These are phyloP conservation scores for Epichloe glyceriae DNA, from an alignment of 2,329 filamentous ascomycete species.

Conservation along the genomic window DNA sequence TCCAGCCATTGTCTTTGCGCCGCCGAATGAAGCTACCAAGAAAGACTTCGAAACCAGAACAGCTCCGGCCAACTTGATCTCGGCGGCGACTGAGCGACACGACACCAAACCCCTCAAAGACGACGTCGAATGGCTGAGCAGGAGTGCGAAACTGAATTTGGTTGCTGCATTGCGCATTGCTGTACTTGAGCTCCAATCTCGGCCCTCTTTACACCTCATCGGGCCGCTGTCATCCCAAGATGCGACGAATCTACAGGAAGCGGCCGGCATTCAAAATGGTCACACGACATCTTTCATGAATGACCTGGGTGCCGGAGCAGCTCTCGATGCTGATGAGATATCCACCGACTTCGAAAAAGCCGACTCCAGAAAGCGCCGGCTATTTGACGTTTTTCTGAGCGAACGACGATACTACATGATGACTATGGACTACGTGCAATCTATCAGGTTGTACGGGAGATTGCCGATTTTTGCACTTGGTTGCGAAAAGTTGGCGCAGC, in stretches of 20 bases:
- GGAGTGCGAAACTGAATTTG: constrained; percentile 65
- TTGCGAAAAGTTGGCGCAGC: constrained; percentile 15
- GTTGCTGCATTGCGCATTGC: constrained; percentile 68
- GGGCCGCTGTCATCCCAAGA: constrained; percentile 67
- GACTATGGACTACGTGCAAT: constrained; percentile 42
- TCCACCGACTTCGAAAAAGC: constrained; percentile 48
- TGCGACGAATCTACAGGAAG: constrained; percentile 60
- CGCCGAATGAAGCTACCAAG: constrained; percentile 49
- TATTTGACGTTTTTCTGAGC: constrained; percentile 57
- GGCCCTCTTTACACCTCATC: constrained; percentile 59
- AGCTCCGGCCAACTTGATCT: constrained; percentile 71
- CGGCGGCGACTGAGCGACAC: constrained; percentile 51
- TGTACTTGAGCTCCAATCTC: constrained; percentile 71
- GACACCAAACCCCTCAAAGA: constrained; percentile 70
- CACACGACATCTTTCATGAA: constrained; percentile 44
- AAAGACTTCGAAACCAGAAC: constrained; percentile 71
- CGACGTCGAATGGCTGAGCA: constrained; percentile 77
- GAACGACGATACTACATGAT: constrained; percentile 59
- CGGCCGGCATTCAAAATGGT: constrained; percentile 50
- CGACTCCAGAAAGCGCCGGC: constrained; percentile 49
- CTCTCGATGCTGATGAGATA: constrained; percentile 40
- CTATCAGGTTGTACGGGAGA: constrained; percentile 30
- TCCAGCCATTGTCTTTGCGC: constrained; percentile 55
- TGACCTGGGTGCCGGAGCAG: constrained; percentile 33
- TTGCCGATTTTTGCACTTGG: constrained; percentile 21